These are phyloP conservation scores for Phytopythium vexans DNA, from an alignment of 352 stramenopile species.

Conservation along the genomic window DNA sequence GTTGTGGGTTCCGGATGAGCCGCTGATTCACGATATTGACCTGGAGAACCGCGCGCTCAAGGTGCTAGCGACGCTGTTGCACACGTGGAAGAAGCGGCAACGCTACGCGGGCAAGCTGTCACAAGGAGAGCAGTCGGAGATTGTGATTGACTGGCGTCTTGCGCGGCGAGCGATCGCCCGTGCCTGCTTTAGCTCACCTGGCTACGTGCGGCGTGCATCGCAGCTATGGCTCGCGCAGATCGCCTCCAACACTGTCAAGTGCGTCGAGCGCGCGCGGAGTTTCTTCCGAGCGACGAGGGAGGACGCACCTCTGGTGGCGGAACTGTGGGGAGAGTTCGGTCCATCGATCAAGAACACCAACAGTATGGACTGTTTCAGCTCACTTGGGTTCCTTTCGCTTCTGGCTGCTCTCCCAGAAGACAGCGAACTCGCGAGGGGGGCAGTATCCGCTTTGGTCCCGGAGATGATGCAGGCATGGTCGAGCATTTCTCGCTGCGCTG, in stretches of 20 bases:
- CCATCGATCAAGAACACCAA: conserved; percentile 38
- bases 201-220: conserved; percentile 32
- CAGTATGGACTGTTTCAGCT: conserved; percentile 54
- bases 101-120: neutral
- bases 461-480: conserved; percentile 60
- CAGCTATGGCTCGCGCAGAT: conserved; percentile 22
- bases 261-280: conserved; percentile 34
- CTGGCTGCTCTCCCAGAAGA: conserved; percentile 23
- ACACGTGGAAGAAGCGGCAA: conserved; percentile 48
- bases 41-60: conserved; percentile 43
- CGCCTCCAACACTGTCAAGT: no score
- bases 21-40: conserved; percentile 46
- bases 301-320: conserved; percentile 25
- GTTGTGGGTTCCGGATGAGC: conserved; percentile 38
- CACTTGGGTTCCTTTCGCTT: conserved; percentile 58
- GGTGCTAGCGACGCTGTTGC: conserved; percentile 39
- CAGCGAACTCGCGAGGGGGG: neutral
- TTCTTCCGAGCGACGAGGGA: conserved; percentile 28
- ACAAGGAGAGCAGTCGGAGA: conserved; percentile 7
- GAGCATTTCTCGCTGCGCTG: conserved; percentile 37
- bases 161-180: conserved; percentile 43
- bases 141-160: conserved; percentile 42
- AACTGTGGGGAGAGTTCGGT: conserved; percentile 52
- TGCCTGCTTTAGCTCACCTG: conserved; percentile 43
- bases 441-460: conserved; percentile 25